These are phyloP conservation scores for Naganishia randhawae DNA, from an alignment of 768 basidiomycete genomes.

Conservation along the genomic window DNA sequence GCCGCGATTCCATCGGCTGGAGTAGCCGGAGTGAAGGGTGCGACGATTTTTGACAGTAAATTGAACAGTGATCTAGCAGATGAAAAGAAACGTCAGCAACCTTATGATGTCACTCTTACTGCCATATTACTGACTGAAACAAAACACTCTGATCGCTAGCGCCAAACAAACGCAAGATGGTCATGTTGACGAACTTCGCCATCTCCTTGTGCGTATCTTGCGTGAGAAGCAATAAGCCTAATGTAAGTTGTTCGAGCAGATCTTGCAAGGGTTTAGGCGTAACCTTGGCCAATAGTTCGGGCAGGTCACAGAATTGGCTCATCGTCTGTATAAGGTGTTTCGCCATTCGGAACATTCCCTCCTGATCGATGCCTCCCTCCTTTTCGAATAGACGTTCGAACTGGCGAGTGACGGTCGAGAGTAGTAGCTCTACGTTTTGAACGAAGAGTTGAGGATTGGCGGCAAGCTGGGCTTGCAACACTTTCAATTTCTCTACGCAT, in stretches of 20 bases:
- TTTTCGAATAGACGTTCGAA: slow-evolving; percentile 88
- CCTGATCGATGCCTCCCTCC: slow-evolving; percentile 66
- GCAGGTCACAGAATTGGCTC: slow-evolving; percentile 88
- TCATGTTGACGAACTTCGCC: slow-evolving; percentile 97
- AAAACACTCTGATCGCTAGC: slow-evolving; percentile 84
- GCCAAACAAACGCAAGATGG: slow-evolving; percentile 86
- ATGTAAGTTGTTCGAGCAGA: slow-evolving; percentile 84
- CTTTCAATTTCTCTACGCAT: slow-evolving; percentile 91
- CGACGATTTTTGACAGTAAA: slow-evolving; percentile 74
- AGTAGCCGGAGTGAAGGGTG: slow-evolving; percentile 45
- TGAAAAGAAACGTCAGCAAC: slow-evolving; percentile 17
- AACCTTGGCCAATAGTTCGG: slow-evolving; percentile 78
- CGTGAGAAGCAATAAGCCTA: slow-evolving; percentile 78
- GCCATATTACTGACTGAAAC: slow-evolving; percentile 63
- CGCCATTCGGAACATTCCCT: slow-evolving; percentile 84
- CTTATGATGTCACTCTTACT: neutral
- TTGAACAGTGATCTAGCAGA: slow-evolving; percentile 70
- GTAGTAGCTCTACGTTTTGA: slow-evolving; percentile 69
- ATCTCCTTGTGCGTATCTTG: slow-evolving; percentile 63
- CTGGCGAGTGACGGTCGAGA: slow-evolving; percentile 84
- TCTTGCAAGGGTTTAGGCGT: slow-evolving; percentile 78
- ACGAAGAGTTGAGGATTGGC: slow-evolving; percentile 72
- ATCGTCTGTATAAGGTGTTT: slow-evolving; percentile 97
- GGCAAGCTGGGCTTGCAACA: slow-evolving; percentile 78
- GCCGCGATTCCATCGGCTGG: slow-evolving; percentile 71